Conservation (phyloP, 768 basidiomycete species). For the Amanita exitialis region DNA sequence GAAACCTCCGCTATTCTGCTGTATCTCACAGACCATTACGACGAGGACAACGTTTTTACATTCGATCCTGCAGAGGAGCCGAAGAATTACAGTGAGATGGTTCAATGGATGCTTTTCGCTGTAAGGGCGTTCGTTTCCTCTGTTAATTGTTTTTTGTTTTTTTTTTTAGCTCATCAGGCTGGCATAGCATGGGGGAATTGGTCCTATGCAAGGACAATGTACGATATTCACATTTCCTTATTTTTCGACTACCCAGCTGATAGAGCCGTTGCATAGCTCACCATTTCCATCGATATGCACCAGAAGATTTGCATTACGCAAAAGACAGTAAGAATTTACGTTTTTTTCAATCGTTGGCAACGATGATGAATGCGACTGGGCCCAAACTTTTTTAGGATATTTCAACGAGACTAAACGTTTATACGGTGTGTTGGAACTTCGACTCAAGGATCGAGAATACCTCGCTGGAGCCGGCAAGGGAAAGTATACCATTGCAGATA, state of each 20-base stretch:
- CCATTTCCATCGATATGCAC: conserved; percentile 59
- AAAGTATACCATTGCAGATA: conserved; percentile 61
- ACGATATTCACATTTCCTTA: neutral
- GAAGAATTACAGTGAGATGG: conserved; percentile 56
- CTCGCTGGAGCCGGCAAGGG: conserved; percentile 70
- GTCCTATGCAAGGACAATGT: conserved; percentile 82
- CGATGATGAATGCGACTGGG: neutral
- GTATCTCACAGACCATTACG: conserved; percentile 77
- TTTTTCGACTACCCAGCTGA: neutral
- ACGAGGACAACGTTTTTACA: conserved; percentile 61
- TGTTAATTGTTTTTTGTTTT: neutral
- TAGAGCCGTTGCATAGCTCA: conserved; percentile 38
- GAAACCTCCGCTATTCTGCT: conserved; percentile 76
- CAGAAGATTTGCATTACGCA: conserved; percentile 60
- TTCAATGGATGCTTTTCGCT: conserved; percentile 86
- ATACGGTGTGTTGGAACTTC: conserved; percentile 74
- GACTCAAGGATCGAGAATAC: conserved; percentile 65
- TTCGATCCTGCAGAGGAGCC: conserved; percentile 45
- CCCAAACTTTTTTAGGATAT: conserved; percentile 61
- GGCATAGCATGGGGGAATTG: conserved; percentile 63
- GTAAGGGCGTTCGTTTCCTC: conserved; percentile 18
- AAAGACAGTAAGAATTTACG: conserved; percentile 40
- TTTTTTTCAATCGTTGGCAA: neutral
- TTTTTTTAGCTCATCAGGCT: neutral
- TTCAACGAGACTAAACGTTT: conserved; percentile 74